These are phyloP conservation scores for Talaromyces sp. DNA, from an alignment of 2,329 filamentous ascomycete genomes.

Conservation along the genomic window DNA sequence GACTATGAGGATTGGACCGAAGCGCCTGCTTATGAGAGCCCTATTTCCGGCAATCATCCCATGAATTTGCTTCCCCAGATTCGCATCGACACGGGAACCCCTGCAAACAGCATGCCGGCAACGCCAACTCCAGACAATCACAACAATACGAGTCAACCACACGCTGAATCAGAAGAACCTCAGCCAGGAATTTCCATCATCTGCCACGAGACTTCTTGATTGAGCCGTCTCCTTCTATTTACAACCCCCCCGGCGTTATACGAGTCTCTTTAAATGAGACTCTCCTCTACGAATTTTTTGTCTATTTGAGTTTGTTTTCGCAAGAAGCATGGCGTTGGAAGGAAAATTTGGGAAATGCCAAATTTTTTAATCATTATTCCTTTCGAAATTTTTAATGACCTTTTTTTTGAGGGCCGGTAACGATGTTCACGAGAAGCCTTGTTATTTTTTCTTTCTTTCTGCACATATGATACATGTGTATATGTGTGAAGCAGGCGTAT, in stretches of 20 bases:
- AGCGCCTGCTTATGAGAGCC: slow-evolving; percentile 21
- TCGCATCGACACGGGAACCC: slow-evolving; percentile 9
- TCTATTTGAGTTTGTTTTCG: background rate
- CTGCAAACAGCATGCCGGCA: slow-evolving; percentile 3
- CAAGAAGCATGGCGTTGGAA: background rate
- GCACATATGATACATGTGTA: background rate
- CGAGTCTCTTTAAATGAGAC: background rate
- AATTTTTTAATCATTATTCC: background rate
- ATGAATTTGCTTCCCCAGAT: slow-evolving; percentile 8
- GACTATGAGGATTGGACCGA: slow-evolving; percentile 21
- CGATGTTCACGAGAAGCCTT: background rate
- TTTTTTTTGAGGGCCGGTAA: background rate
- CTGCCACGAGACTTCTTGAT: background rate
- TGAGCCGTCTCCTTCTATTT: background rate
- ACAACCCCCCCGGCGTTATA: background rate
- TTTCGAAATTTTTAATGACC: background rate
- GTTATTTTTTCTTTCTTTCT: background rate
- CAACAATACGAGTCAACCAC: background rate
- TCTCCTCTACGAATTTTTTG: background rate
- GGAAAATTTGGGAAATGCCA: background rate
- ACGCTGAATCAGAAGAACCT: background rate
- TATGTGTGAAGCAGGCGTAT: background rate
- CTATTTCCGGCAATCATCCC: slow-evolving; percentile 5
- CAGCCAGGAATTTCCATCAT: background rate
- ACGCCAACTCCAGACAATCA: background rate